Evolutionary conservation across 768 basidiomycete species (phyloP).

Genomic region (Leucogyrophana mollusca): DNA sequence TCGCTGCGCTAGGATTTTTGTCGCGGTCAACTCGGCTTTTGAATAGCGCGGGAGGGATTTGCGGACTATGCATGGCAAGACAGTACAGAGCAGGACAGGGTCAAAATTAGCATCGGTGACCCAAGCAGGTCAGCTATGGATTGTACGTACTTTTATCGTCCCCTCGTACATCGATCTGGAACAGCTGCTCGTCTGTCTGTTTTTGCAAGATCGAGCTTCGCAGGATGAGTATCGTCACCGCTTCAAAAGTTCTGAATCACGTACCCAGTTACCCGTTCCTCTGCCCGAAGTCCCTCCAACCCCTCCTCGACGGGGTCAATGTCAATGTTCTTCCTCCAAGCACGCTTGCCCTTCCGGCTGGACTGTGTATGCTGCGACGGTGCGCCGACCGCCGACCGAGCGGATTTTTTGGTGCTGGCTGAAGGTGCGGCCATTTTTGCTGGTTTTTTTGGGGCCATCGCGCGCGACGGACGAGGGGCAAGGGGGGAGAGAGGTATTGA

Average conservation of each 20-base stretch:
- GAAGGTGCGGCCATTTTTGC: too few relatives aligned
- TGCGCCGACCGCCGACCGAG: slow-evolving; percentile 18
- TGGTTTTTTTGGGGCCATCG: not conserved
- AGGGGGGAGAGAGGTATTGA: too few relatives aligned
- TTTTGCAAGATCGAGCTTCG: slow-evolving; percentile 61
- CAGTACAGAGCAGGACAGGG: too few relatives aligned
- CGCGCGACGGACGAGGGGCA: too few relatives aligned
- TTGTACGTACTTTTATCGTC: slow-evolving; percentile 62
- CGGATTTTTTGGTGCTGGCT: too few relatives aligned
- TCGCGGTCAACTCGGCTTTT: slow-evolving; percentile 54
- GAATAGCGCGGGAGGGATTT: slow-evolving; percentile 56
- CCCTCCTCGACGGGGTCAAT: slow-evolving; percentile 75
- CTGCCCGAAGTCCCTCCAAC: slow-evolving; percentile 73
- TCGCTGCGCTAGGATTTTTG: slow-evolving; percentile 80
- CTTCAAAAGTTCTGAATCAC: slow-evolving; percentile 16
- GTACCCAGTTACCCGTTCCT: slow-evolving; percentile 81
- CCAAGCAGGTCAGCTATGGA: too few relatives aligned
- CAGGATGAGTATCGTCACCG: not conserved
- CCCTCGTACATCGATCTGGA: slow-evolving; percentile 77
- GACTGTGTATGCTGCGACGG: slow-evolving; percentile 47
- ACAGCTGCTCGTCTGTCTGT: slow-evolving; percentile 71
- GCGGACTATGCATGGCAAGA: too few relatives aligned
- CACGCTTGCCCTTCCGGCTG: slow-evolving; percentile 86
- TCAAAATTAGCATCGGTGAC: too few relatives aligned
- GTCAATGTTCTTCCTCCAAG: slow-evolving; percentile 94